phyloP scores from a whole-genome alignment of 345 rosid genomes.

The Melastoma malabathricum region DNA sequence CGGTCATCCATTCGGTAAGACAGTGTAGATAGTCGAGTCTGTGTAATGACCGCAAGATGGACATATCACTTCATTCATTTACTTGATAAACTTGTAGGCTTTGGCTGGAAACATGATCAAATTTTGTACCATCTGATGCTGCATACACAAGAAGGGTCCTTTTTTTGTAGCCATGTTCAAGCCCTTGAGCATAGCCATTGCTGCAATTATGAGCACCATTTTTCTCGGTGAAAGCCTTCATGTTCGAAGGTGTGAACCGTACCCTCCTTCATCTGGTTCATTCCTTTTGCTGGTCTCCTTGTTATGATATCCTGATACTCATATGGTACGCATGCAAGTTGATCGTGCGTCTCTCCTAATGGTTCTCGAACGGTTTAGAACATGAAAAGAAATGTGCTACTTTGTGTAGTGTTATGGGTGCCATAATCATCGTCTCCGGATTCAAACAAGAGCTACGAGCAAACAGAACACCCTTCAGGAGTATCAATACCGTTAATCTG shows the following conservation, averaged over 20 bases:
- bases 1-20: slow-evolving; percentile 32
- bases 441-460: no score
- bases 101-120: slow-evolving; percentile 27
- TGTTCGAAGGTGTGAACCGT: slow-evolving; percentile 28
- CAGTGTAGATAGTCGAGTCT: neutral
- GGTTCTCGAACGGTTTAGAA: no score
- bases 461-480: no score
- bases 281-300: neutral
- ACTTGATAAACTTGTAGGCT: slow-evolving; percentile 14
- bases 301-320: neutral
- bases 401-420: no score
- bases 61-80: neutral
- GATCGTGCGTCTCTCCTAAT: neutral
- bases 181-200: slow-evolving; percentile 38
- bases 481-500: no score
- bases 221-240: slow-evolving; percentile 38
- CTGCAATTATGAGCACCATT: slow-evolving; percentile 30
- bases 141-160: slow-evolving; percentile 42
- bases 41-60: neutral
- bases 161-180: slow-evolving; percentile 50
- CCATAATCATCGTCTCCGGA: no score
- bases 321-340: neutral
- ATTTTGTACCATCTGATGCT: slow-evolving; percentile 19
- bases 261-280: neutral
- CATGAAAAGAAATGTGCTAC: no score